Percentiles rank a stretch among this genome's conserved stretches.
Conservation (phyloP, 169 alveolate genomes). For the Plasmodium billcollinsi region DNA sequence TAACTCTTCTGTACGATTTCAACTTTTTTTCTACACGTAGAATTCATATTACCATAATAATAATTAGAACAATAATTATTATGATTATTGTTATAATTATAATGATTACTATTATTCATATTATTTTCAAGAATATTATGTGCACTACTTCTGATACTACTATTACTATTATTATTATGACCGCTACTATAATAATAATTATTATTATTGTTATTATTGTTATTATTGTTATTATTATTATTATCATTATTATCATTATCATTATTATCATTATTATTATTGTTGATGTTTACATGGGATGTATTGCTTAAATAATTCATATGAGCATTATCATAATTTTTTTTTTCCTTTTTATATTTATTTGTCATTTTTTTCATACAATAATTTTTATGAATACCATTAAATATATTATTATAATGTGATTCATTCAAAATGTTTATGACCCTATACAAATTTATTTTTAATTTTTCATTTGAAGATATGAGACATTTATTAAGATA, state of each 20-base stretch:
- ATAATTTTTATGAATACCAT: background rate
- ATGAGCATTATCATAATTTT: background rate
- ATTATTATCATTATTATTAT: too few relatives aligned
- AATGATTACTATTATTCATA: too few relatives aligned
- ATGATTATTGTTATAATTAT: too few relatives aligned
- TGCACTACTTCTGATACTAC: too few relatives aligned
- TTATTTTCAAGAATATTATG: background rate
- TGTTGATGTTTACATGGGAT: too few relatives aligned
- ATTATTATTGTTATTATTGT: too few relatives aligned
- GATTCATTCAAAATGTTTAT: constrained; percentile 29
- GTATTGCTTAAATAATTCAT: too few relatives aligned
- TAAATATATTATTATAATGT: background rate
- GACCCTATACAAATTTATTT: constrained; percentile 33
- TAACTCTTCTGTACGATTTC: constrained; percentile 56
- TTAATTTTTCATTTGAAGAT: constrained; percentile 6
- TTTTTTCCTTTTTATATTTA: background rate
- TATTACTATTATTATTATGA: too few relatives aligned
- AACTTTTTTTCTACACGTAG: constrained; percentile 6
- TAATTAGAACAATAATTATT: too few relatives aligned
- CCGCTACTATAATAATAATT: too few relatives aligned
- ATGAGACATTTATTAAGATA: constrained; percentile 55
- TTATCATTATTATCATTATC: too few relatives aligned
- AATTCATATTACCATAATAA: background rate
- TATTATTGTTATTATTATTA: too few relatives aligned
- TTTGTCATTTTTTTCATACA: background rate